Base-by-base conservation (phyloP, 768 basidiomycete species). In the Coprinellus micaceus region DNA sequence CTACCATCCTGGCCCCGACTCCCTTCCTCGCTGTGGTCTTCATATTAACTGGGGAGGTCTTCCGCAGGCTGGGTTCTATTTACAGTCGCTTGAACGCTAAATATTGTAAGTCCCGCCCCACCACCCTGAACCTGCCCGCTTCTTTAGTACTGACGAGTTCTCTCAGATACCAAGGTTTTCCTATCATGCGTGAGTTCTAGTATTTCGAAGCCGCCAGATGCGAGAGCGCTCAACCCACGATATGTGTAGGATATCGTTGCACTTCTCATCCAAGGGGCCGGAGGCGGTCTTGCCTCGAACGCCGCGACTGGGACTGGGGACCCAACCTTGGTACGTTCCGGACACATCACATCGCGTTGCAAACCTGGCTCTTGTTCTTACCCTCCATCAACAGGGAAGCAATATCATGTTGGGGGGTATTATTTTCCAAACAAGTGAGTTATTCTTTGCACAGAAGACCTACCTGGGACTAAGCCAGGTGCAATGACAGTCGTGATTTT, bases 401-500 rank as follows among this genome's bases (percentile, higher is more conserved):
- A 61, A 67, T 39, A 58, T 69, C 33, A 81, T 82, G 79, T 67
- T 80, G 5, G 74, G 60, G 7, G 81, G 81, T 48, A 81, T 82
- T 59, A 65, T 72, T 37, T 68, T 82, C 56, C 82, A 82, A 58
- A 59, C 80, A 12, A 53, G 64, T 66, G 41, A 7, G 48, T 29
- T 17, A 24, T 36, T 30, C 25, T 13, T 33, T 33, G 33, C 33
- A 13, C 13, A n/a, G n/a, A n/a, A n/a, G n/a, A n/a, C n/a, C n/a
- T n/a, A n/a, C n/a, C n/a, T n/a, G n/a, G n/a, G n/a, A n/a, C n/a
- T n/a, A n/a, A n/a, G n/a, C n/a, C n/a, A n/a, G n/a, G n/a, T n/a
- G n/a, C n/a, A n/a, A n/a, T n/a, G n/a, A 53, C 60, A 76, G 77
- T 71, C 28, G 71, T 76, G 15, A 75, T 82, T 54, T 60, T 69